Base-by-base conservation (phyloP, 805 yeast genomes). In the Cyberlindnera suaveolens region DNA sequence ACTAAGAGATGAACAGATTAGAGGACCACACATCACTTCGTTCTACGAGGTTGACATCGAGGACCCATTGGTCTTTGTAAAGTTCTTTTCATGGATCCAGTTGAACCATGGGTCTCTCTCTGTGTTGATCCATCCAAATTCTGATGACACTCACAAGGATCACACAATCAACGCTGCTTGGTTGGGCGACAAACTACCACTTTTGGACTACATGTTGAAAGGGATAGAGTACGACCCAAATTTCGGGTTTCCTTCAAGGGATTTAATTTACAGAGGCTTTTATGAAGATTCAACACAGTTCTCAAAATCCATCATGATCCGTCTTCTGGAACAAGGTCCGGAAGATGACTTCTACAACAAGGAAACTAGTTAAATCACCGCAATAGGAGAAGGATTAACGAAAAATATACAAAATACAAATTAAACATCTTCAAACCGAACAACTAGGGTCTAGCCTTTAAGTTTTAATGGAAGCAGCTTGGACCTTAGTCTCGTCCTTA, bases 1-100 rank as follows among this genome's bases (percentile, higher is more conserved):
- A 1, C 36, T 43, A 5, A 36, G 46, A 30, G 34, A 43, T 13
- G 48, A 47, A 17, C 6, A 14, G 7, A 32, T 27, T 3, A 45
- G 41, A 18, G 53, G 51, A 3, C 80, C 82, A 1, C 80, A 76
- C 46, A 77, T 78, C 1, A 57, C 71, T 23, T 65, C 62, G 31
- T 75, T 75, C 78, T 75, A 74, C 63, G 80, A 76, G 51, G 56
- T 71, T 36, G 80, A 76, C 56, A 66, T 71, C 45, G 57, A 62
- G 17, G 65, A 56, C 15, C 72, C 77, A 0, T 69, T 61, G 19
- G 48, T 71, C 15, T 73, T 74, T 46, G 56, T 60, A 1, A 57
- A 56, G 15, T 52, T 75, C 19, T 67, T 75, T 19, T 71, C 74
- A 3, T 76, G 69, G 49, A 72, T 64, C 50, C 78, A 73, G 49